Conservation (phyloP, 495 filamentous ascomycete species). For the Articulospora tetracladia region DNA sequence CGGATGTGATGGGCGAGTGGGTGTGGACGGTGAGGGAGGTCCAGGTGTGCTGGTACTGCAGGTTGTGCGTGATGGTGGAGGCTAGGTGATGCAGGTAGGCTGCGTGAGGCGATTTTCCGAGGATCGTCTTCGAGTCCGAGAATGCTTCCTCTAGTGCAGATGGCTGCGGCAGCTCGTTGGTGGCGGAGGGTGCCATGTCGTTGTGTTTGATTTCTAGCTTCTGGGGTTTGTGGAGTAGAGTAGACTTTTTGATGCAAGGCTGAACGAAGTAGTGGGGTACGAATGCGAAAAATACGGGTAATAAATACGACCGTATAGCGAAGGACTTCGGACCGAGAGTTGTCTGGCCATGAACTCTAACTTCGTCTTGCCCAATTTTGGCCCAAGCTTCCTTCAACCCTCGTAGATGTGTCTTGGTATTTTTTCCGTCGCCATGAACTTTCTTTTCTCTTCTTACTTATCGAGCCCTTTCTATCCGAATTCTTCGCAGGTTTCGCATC, state of each 20-base stretch:
- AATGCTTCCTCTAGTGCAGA: conserved; percentile 15
- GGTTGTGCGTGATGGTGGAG: conserved; percentile 69
- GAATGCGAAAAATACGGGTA: not conserved
- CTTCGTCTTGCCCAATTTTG: not conserved
- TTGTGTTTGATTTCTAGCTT: not conserved
- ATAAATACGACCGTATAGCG: not conserved
- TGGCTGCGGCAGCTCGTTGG: not conserved
- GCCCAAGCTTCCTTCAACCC: not conserved
- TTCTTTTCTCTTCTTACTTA: not conserved
- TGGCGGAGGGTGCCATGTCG: conserved; percentile 18
- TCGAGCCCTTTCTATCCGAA: not conserved
- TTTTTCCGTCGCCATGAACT: not conserved
- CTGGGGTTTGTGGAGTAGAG: not conserved
- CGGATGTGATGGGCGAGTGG: conserved; percentile 32
- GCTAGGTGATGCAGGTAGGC: conserved; percentile 45
- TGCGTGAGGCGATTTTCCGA: conserved; percentile 10
- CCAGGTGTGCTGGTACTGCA: conserved; percentile 88
- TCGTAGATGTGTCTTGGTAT: not conserved
- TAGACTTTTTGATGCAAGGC: not conserved
- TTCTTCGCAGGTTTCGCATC: not conserved
- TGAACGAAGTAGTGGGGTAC: not conserved
- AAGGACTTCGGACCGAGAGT: not conserved
- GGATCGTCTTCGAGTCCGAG: not conserved
- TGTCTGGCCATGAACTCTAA: not conserved
- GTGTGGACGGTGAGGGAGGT: conserved; percentile 62